These are phyloP conservation scores for Aspergillus luchuensis DNA, from an alignment of 2,329 filamentous ascomycete species.

Conservation along the genomic window DNA sequence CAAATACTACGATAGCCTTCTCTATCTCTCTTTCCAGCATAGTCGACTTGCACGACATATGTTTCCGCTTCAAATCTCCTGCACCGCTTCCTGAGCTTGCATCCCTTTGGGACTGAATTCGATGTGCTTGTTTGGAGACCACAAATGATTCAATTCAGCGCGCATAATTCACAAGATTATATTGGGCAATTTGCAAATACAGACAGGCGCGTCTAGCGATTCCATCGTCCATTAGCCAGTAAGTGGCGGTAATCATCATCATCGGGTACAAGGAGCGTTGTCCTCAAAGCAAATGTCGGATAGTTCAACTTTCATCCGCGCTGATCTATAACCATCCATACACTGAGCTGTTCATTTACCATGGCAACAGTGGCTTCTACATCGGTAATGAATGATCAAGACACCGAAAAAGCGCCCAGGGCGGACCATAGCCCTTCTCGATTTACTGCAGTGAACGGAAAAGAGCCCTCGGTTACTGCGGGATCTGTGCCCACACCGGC, in stretches of 20 bases:
- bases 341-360: constrained; percentile 1
- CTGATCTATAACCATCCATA: not conserved
- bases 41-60: not conserved
- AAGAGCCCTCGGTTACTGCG: constrained; percentile 28
- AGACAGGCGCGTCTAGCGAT: not conserved
- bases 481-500: constrained; percentile 15
- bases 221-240: not conserved
- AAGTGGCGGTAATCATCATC: not conserved
- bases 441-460: constrained; percentile 51
- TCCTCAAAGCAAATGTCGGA: not conserved
- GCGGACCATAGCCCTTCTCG: constrained; percentile 46
- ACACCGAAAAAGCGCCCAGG: constrained; percentile 38
- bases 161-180: not conserved
- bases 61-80: not conserved
- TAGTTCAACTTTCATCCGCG: not conserved
- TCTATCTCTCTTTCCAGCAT: constrained; percentile 6
- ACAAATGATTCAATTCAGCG: not conserved
- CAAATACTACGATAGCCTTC: constrained; percentile 7
- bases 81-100: not conserved
- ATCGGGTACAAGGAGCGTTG: not conserved
- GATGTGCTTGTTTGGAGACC: not conserved
- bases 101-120: not conserved
- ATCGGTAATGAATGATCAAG: constrained; percentile 37
- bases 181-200: not conserved
- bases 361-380: constrained; percentile 42